Conservation (phyloP, 208 protist species). For the Acanthamoeba healyi region DNA sequence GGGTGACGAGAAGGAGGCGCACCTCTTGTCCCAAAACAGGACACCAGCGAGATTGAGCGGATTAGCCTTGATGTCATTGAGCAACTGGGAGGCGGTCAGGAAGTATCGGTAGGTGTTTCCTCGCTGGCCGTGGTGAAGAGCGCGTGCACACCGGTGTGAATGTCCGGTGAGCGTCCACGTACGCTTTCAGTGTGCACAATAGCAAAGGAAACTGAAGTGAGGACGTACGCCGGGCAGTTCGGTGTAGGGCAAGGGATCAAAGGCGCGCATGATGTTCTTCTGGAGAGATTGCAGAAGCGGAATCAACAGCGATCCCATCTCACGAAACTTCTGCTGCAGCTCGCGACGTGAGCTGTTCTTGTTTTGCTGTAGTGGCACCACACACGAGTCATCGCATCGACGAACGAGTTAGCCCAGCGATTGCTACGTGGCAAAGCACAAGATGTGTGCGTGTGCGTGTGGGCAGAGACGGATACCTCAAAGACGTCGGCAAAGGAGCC, state of each 20-base stretch:
- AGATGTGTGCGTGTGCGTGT: too few relatives aligned
- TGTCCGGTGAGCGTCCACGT: too few relatives aligned
- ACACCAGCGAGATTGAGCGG: neutral
- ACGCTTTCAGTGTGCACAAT: too few relatives aligned
- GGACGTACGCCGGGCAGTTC: slow-evolving; percentile 44
- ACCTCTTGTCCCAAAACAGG: slow-evolving; percentile 64
- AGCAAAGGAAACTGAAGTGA: neutral
- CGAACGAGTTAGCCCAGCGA: too few relatives aligned
- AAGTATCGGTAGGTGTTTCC: slow-evolving; percentile 50
- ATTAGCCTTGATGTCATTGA: slow-evolving; percentile 59
- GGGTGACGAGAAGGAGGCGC: neutral
- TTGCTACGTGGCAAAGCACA: too few relatives aligned
- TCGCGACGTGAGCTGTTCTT: neutral
- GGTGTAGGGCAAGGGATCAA: slow-evolving; percentile 52
- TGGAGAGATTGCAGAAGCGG: slow-evolving; percentile 47
- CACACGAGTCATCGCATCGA: neutral
- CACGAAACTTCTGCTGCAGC: slow-evolving; percentile 42
- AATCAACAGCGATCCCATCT: slow-evolving; percentile 50
- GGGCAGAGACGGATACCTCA: neutral
- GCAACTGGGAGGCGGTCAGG: neutral
- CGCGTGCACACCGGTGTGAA: too few relatives aligned
- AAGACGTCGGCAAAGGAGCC: slow-evolving; percentile 65
- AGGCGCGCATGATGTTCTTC: slow-evolving; percentile 53
- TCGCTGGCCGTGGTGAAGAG: neutral
- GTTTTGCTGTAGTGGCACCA: neutral